A percentile compares a stretch with the other conserved stretches of the same genome.
Evolutionary conservation across 2,329 filamentous ascomycete species (phyloP).

Genomic region (Arthroderma uncinatum): DNA sequence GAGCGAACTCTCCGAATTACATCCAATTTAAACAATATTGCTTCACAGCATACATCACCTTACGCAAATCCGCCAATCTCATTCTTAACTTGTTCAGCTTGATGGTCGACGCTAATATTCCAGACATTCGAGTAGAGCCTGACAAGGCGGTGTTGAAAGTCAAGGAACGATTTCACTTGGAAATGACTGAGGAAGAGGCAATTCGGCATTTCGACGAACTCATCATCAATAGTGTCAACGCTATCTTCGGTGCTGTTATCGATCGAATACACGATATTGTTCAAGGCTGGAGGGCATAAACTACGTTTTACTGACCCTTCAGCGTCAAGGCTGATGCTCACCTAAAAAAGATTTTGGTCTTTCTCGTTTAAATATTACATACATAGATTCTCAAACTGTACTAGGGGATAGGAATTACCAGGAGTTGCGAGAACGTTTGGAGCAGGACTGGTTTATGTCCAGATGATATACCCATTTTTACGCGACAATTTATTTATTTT

Average conservation of each 20-base stretch:
- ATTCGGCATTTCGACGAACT: constrained; percentile 76
- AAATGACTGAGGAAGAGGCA: constrained; percentile 84
- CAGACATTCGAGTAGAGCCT: constrained; percentile 81
- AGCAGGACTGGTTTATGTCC: not conserved
- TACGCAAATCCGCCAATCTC: constrained; percentile 79
- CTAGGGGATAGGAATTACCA: not conserved
- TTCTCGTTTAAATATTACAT: not conserved
- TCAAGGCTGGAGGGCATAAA: constrained; percentile 64
- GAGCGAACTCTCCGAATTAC: constrained; percentile 68
- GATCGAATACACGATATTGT: constrained; percentile 89
- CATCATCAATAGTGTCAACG: constrained; percentile 82
- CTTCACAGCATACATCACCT: constrained; percentile 83
- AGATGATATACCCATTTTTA: not conserved
- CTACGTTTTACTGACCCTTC: not conserved
- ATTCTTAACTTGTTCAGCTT: constrained; percentile 92
- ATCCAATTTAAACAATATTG: constrained; percentile 88
- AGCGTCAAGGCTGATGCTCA: not conserved
- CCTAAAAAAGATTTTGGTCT: too few species aligned
- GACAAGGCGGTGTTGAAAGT: constrained; percentile 94
- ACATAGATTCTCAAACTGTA: too few species aligned
- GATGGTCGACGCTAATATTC: constrained; percentile 96
- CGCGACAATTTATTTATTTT: not conserved
- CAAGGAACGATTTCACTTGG: constrained; percentile 83
- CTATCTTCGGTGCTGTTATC: constrained; percentile 85
- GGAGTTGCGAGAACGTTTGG: not conserved